Evolutionary conservation across 805 yeast species (phyloP), one percentile per base, ranked within the genome.

Genomic region (Candida koratica): DNA sequence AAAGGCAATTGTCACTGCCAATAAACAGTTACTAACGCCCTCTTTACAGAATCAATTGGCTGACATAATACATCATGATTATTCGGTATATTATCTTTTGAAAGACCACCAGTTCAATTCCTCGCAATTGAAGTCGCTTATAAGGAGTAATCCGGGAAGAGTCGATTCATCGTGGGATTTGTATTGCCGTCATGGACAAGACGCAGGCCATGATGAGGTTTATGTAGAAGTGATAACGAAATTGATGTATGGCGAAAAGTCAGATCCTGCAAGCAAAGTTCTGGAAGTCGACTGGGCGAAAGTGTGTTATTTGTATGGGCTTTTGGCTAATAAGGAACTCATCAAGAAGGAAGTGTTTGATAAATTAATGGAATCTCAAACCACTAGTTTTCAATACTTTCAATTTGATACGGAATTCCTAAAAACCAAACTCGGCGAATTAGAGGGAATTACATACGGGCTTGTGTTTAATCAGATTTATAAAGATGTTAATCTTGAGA

Each of bases 71-170:
- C 37, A 43, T 16, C 41, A 45, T 7, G 58, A 49, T 10, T 61
- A 56, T 32, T 58, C 67, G 10, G 39, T 53, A 19, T 61, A 55
- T 40, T 55, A 50, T 45, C 41, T 55, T 13, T 46, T 50, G 18
- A 43, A 48, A 14, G 45, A 41, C 13, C 46, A 42, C 14, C 30
- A 44, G 8, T 51, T 43, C 34, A 38, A 41, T 14, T 25, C 27
- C 9, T 42, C 37, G 8, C 45, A 53, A 5, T 38, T 53, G 5
- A 17, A 33, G 8, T 32, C 41, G 37, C 53, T 74, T 17, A 56
- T 74, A 5, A 49, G 51, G 20, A 42, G 58, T 26, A 77, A 77
- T 43, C 79, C 80, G 3, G 81, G 80, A 9, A 56, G 82, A 38
- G 79, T 69, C 1, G 56, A 57, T 33, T 53, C 63, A n/a, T 65